phyloP scores from a whole-genome alignment of 768 basidiomycete genomes.

The Collybiopsis luxurians region DNA sequence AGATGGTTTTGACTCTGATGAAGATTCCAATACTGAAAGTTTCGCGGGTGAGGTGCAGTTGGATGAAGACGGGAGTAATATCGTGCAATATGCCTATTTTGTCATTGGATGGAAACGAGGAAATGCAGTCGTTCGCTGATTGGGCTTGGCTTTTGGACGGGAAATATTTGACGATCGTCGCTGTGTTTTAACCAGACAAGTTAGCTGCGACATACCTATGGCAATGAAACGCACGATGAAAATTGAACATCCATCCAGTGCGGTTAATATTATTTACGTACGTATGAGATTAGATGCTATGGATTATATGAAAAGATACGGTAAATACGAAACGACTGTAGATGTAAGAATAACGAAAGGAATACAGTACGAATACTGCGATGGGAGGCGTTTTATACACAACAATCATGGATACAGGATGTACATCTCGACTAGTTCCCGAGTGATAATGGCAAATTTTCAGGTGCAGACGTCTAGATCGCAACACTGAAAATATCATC shows the following conservation, averaged over 20 bases:
- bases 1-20: constrained; percentile 12
- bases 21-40: constrained; percentile 19
- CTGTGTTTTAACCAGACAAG: too few relatives aligned
- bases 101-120: constrained; percentile 63
- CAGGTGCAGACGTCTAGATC: background rate
- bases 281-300: too few relatives aligned
- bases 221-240: too few relatives aligned
- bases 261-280: too few relatives aligned
- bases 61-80: constrained; percentile 12
- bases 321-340: constrained; percentile 1
- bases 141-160: too few relatives aligned
- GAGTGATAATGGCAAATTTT: background rate
- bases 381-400: background rate
- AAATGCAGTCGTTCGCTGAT: too few relatives aligned
- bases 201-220: too few relatives aligned
- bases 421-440: too few relatives aligned
- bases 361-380: too few relatives aligned
- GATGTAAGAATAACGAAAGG: constrained; percentile 5
- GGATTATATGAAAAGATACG: constrained; percentile 3
- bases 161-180: too few relatives aligned
- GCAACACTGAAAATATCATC: background rate
- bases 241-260: too few relatives aligned
- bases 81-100: constrained; percentile 72
- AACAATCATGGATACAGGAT: background rate
- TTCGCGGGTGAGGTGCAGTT: constrained; percentile 31